These are phyloP conservation scores for Puccinia polysora DNA, from an alignment of 1,284 basidiomycete genomes.

Conservation along the genomic window DNA sequence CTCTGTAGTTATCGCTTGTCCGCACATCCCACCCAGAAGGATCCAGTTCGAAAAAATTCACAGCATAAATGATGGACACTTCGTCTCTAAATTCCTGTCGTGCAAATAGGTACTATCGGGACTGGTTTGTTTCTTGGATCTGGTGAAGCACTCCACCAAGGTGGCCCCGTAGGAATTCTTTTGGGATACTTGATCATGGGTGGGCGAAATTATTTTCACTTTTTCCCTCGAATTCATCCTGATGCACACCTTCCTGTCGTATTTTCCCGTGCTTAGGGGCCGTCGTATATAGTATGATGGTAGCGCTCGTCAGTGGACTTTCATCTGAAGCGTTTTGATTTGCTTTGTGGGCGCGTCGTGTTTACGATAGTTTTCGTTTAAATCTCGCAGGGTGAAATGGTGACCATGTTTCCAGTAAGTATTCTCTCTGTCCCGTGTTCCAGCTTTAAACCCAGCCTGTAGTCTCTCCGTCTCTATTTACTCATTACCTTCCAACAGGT, in stretches of 20 bases:
- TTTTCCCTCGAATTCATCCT: neutral
- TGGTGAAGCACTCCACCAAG: constrained; percentile 9
- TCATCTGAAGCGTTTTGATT: neutral
- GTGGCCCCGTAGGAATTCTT: constrained; percentile 26
- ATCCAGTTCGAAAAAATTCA: too few relatives aligned
- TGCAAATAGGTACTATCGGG: constrained; percentile 26
- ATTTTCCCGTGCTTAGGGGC: neutral
- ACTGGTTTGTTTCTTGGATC: constrained; percentile 31
- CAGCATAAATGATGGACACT: too few relatives aligned
- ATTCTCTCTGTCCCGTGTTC: neutral
- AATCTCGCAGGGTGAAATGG: constrained; percentile 27
- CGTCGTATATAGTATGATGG: constrained; percentile 31
- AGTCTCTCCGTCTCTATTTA: neutral
- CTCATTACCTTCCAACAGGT: neutral
- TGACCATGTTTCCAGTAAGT: constrained; percentile 37
- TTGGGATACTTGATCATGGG: constrained; percentile 28
- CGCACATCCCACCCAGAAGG: neutral
- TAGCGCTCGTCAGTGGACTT: constrained; percentile 21
- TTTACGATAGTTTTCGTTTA: neutral
- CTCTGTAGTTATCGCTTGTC: neutral
- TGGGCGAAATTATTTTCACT: neutral
- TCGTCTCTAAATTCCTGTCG: too few relatives aligned
- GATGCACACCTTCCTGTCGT: neutral
- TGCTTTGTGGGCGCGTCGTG: neutral
- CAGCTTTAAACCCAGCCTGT: neutral